These are phyloP conservation scores for Parasitella parasitica DNA, from an alignment of 371 early-diverging fungal species.

Conservation along the genomic window DNA sequence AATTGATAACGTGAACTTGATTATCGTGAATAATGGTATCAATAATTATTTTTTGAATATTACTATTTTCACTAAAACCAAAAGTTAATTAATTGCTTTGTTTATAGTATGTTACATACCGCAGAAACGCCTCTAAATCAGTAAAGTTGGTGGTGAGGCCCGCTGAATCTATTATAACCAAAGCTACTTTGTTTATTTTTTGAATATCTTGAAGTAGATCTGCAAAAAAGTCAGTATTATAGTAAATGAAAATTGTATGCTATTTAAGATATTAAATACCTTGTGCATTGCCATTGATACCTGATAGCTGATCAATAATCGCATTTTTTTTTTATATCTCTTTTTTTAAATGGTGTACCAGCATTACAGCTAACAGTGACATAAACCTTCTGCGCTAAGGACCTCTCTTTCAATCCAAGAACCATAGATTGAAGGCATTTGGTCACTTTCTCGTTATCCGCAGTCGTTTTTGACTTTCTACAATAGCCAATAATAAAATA, in stretches of 20 bases:
- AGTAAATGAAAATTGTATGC: background rate
- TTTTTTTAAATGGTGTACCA: slow-evolving; percentile 13
- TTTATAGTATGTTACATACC: slow-evolving; percentile 12
- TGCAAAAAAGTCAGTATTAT: slow-evolving; percentile 12
- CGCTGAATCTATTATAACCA: slow-evolving; percentile 15
- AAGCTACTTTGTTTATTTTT: slow-evolving; percentile 10
- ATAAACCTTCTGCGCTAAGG: slow-evolving; percentile 11
- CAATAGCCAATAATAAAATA: slow-evolving; percentile 12
- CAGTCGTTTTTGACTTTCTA: slow-evolving; percentile 6
- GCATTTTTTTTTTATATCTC: slow-evolving; percentile 17
- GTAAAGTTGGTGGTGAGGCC: slow-evolving; percentile 19
- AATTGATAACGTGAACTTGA: slow-evolving; percentile 14
- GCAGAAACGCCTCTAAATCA: slow-evolving; percentile 17
- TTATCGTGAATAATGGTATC: slow-evolving; percentile 21
- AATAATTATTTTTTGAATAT: slow-evolving; percentile 15
- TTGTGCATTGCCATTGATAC: slow-evolving; percentile 14
- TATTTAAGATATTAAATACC: slow-evolving; percentile 21
- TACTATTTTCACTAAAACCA: slow-evolving; percentile 12
- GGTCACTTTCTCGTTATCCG: background rate
- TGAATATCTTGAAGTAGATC: slow-evolving; percentile 10
- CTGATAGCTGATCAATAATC: slow-evolving; percentile 10
- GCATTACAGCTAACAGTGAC: slow-evolving; percentile 11
- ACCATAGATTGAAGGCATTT: slow-evolving; percentile 15
- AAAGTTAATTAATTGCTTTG: slow-evolving; percentile 19
- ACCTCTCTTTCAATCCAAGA: slow-evolving; percentile 7